Base-by-base conservation (phyloP, 768 basidiomycete species). In the Mycena venus region DNA sequence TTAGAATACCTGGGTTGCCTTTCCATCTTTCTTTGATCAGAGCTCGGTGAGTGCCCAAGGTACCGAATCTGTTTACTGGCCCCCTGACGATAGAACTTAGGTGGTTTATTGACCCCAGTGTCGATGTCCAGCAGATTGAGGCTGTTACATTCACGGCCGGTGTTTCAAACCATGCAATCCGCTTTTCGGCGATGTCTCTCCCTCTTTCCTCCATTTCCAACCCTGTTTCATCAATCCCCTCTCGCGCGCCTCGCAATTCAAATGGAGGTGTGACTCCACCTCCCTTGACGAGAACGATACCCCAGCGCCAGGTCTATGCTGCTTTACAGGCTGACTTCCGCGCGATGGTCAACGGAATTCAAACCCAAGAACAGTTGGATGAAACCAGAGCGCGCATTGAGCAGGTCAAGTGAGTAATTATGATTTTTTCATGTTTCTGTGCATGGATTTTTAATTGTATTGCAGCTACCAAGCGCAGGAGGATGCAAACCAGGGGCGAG, bases 1-100 rank as follows among this genome's bases (percentile, higher is more conserved):
- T 64, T 1, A 47, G 42, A 0, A 71, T 82, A 31, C 68, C 67
- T 3, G 74, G 68, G 0, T 73, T 84, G 17, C 72, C 74, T 12
- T 84, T 85, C 66, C 78, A 82, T 73, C 25, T 83, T 11, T 78
- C 76, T 0, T 34, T 84, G 4, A 77, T 84, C 36, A 74, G 78
- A 25, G 32, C 75, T 61, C 64, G 82, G 82, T 84, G 58, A 17
- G 73, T 40, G 19, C 40, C 29, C 36, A 38, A 44, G n/a, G 15
- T 51, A n/a, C 34, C 9, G 42, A 15, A 29, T 25, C 5, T 36
- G 3, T 58, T 17, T 8, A 31, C 58, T 62, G 83, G 68, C 51
- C 61, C 67, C 9, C 62, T 32, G 31, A 34, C 60, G 15, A n/a
- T n/a, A 27, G 36, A 68, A 15, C 38, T 44, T 38, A 79, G 80